These are phyloP conservation scores for Cytospora piceicola DNA, from an alignment of 2,329 filamentous ascomycete species.

Conservation along the genomic window DNA sequence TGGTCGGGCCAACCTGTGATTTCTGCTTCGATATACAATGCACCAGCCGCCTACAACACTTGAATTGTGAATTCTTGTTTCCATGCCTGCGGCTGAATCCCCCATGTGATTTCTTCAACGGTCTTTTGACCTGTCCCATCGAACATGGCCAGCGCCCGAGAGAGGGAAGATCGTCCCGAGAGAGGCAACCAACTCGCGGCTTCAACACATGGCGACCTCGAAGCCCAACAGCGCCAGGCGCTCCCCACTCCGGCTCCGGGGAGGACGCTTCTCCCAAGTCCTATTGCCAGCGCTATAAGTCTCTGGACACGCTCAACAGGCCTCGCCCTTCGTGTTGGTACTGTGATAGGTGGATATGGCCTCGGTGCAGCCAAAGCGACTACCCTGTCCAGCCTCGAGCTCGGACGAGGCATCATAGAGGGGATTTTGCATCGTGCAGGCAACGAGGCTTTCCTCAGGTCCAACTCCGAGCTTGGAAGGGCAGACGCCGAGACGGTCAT, in stretches of 20 bases:
- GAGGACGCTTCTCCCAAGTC: constrained; percentile 59
- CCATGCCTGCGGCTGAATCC: neutral
- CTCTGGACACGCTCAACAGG: constrained; percentile 64
- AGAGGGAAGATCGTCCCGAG: neutral
- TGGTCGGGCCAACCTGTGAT: neutral
- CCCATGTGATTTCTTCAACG: neutral
- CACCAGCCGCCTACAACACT: neutral
- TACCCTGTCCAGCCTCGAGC: constrained; percentile 60
- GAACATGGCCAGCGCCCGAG: neutral
- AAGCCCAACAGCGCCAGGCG: constrained; percentile 6
- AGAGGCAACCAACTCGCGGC: neutral
- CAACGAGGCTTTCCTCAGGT: constrained; percentile 51
- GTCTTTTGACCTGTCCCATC: neutral
- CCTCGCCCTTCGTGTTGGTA: constrained; percentile 58
- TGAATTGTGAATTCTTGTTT: neutral
- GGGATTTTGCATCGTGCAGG: constrained; percentile 57
- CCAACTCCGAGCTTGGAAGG: constrained; percentile 51
- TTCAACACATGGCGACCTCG: constrained; percentile 6
- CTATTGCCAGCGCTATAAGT: constrained; percentile 63
- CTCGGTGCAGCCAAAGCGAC: constrained; percentile 59
- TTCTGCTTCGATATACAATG: neutral
- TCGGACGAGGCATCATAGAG: constrained; percentile 59
- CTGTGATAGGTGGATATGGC: constrained; percentile 55
- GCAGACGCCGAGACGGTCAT: constrained; percentile 60
- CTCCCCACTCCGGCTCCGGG: constrained; percentile 34